Conservation (phyloP, 495 filamentous ascomycete genomes). For the Tirmania nivea region DNA sequence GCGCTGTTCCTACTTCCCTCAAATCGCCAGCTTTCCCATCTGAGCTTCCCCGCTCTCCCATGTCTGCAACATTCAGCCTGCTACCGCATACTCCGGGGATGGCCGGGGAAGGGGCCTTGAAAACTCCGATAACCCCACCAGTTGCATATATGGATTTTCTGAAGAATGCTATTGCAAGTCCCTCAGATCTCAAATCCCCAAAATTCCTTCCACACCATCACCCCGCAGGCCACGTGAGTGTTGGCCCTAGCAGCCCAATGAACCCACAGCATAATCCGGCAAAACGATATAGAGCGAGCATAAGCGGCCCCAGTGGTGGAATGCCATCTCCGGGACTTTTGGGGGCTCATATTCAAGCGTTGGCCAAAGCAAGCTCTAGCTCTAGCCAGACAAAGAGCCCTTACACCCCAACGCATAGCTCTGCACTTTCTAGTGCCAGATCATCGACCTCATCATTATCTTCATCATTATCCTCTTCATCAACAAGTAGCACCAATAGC, state of each 20-base stretch:
- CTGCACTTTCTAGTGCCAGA: not conserved
- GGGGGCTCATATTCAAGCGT: not conserved
- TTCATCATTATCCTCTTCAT: not conserved
- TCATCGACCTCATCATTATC: not conserved
- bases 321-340: not conserved
- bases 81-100: conserved; percentile 3
- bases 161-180: conserved; percentile 28
- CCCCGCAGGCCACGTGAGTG: not conserved
- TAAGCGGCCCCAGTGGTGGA: not conserved
- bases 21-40: conserved; percentile 11
- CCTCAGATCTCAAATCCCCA: not conserved
- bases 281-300: not conserved
- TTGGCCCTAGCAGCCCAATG: not conserved
- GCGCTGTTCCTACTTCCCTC: not conserved
- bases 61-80: conserved; percentile 13
- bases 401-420: not conserved
- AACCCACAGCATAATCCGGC: not conserved
- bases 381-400: not conserved
- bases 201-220: not conserved
- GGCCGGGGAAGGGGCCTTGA: conserved; percentile 16
- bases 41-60: conserved; percentile 18
- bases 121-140: conserved; percentile 85
- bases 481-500: not conserved
- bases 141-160: conserved; percentile 82
- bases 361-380: not conserved